Evolutionary conservation across 768 basidiomycete species (phyloP).

Genomic region (Agaricus subrufescens): DNA sequence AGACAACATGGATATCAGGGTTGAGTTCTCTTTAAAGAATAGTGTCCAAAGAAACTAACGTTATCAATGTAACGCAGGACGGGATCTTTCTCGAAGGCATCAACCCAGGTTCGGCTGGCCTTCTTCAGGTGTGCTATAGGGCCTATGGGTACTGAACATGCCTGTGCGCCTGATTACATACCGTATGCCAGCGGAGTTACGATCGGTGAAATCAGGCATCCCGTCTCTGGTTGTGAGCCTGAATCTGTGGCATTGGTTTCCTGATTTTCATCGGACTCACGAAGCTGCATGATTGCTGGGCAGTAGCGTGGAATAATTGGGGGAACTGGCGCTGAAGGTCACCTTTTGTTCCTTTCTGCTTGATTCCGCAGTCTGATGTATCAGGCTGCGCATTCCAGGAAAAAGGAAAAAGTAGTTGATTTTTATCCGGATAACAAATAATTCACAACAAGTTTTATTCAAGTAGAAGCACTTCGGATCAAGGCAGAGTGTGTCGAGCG

Average conservation of each 20-base stretch:
- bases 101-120: slow-evolving; percentile 20
- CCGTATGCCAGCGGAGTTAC: slow-evolving; percentile 8
- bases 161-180: neutral
- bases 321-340: neutral
- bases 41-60: slow-evolving; percentile 8
- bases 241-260: neutral
- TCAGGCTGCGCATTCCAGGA: slow-evolving; percentile 4
- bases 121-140: slow-evolving; percentile 17
- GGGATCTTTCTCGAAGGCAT: slow-evolving; percentile 17
- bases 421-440: neutral
- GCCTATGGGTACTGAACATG: neutral
- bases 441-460: neutral
- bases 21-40: neutral
- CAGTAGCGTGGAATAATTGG: neutral
- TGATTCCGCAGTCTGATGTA: slow-evolving; percentile 3
- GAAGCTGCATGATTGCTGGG: neutral
- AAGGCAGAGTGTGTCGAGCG: neutral
- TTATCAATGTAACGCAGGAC: slow-evolving; percentile 15
- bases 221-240: neutral
- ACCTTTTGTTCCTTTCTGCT: neutral
- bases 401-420: neutral
- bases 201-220: slow-evolving; percentile 8
- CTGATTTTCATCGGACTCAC: neutral
- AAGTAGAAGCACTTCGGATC: neutral
- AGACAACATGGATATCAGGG: neutral